These are phyloP conservation scores for Chrysosporium queenslandicum DNA, from an alignment of 2,329 filamentous ascomycete species.

Conservation along the genomic window DNA sequence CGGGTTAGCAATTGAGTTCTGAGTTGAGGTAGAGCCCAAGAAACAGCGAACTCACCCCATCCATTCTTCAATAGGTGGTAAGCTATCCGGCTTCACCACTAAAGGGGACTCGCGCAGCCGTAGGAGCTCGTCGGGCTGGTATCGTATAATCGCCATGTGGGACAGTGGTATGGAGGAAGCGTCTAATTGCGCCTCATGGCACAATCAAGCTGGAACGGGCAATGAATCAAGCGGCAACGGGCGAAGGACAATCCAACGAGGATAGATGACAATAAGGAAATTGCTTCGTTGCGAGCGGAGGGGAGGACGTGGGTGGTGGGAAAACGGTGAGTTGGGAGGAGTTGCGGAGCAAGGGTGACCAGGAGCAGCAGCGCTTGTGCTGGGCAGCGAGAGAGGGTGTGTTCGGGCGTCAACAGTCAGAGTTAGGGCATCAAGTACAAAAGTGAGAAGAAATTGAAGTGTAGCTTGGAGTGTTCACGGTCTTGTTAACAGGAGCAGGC, in stretches of 20 bases:
- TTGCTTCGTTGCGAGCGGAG: background rate
- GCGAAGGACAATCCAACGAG: background rate
- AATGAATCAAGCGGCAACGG: background rate
- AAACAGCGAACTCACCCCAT: constrained; percentile 61
- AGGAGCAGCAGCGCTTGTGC: background rate
- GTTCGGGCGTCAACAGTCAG: constrained; percentile 2
- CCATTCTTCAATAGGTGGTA: constrained; percentile 86
- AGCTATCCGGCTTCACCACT: constrained; percentile 64
- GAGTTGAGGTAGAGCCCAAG: constrained; percentile 11
- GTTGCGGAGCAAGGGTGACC: constrained; percentile 8
- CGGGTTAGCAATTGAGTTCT: constrained; percentile 17
- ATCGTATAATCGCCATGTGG: constrained; percentile 44
- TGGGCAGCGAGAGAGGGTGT: background rate
- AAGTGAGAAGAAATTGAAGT: constrained; percentile 1
- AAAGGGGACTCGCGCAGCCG: constrained; percentile 71
- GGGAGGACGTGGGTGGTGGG: background rate
- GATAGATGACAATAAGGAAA: background rate
- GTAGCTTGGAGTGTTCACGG: background rate
- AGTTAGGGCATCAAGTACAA: background rate
- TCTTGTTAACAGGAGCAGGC: background rate
- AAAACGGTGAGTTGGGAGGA: constrained; percentile 1
- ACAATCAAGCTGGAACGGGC: constrained; percentile 1
- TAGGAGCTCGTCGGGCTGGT: constrained; percentile 66
- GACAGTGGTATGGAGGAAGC: constrained; percentile 18
- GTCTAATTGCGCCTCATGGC: constrained; percentile 20